Base-by-base conservation (phyloP, 2,329 filamentous ascomycete species). In the Xylariaceae sp. region DNA sequence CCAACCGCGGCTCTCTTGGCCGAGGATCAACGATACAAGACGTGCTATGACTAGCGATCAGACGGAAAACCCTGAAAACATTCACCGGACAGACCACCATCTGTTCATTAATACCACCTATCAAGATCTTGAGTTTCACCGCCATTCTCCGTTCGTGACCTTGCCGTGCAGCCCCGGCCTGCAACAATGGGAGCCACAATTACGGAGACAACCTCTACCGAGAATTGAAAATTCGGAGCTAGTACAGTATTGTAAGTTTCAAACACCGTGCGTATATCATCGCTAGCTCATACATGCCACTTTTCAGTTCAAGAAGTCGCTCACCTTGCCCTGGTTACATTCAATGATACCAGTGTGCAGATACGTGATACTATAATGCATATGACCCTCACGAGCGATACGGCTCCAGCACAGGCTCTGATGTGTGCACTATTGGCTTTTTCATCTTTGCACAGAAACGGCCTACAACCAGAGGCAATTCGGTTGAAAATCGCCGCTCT, bases 1-100 rank as follows among this genome's bases (percentile, higher is more conserved):
- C 35, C 54, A 37, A 3, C 8, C 57, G 11, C 58, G 60, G 4
- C 44, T 64, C 7, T 64, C 61, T 5, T 64, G 62, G 62, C 62
- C 61, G 2, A 52, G 52, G 29, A 47, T 49, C 20, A 41, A 42
- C 25, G 56, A 64, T 40, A 49, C 49, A 34, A 56, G 42, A 39
- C 60, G 60, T 22, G 47, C 57, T 2, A 50, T 60, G 4, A 48
- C 52, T 3, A 45, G 21, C 37, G 12, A 6, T 7, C 12, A 4
- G 4, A 16, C 22, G 11, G 4, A 10, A 12, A 32, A 17, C 8
- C 5, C 22, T 10, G 17, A 14, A n/a, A n/a, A n/a, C n/a, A n/a
- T n/a, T 8, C 25, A 14, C 19, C 23, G 40, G n/a, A 23, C 21
- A 10, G 35, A 6, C 10, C n/a, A 34, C 16, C 36, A 44, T 23